phyloP scores from a whole-genome alignment of 1,284 basidiomycete species.

The Gomphus sp. region DNA sequence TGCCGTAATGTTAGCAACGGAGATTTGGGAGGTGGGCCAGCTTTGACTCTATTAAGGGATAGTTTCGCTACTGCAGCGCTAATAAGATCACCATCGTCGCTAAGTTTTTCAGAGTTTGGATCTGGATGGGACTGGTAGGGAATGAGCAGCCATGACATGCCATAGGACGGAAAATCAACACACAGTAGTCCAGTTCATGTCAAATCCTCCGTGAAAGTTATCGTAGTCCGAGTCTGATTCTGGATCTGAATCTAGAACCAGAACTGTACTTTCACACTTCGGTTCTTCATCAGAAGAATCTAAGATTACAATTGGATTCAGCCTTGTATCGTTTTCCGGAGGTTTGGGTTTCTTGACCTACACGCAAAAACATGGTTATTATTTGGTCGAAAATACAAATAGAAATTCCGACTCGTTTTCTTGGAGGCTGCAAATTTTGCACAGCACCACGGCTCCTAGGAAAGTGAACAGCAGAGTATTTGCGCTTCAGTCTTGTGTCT shows the following conservation, averaged over 20 bases:
- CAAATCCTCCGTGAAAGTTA: not conserved
- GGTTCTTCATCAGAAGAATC: not conserved
- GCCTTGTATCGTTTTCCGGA: not conserved
- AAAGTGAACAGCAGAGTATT: not conserved
- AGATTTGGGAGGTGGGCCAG: not conserved
- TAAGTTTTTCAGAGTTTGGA: not conserved
- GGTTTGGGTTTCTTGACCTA: not conserved
- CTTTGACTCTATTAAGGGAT: not conserved
- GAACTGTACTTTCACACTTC: not conserved
- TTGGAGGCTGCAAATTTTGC: not conserved
- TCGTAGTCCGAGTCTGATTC: constrained; percentile 1
- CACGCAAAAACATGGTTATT: not conserved
- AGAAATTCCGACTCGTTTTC: not conserved
- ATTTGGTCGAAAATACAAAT: not conserved
- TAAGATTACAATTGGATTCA: not conserved
- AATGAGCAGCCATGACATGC: not conserved
- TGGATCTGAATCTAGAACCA: not conserved
- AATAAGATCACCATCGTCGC: not conserved
- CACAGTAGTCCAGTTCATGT: not conserved
- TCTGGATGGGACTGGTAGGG: not conserved
- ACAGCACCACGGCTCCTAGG: not conserved
- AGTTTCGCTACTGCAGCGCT: not conserved
- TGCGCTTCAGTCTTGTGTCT: not conserved
- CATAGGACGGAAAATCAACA: not conserved
- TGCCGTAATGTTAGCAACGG: not conserved